Percentiles rank a stretch among this genome's conserved stretches.
These are phyloP conservation scores for Chalciporus piperatus DNA, from an alignment of 768 basidiomycete genomes.

Conservation along the genomic window DNA sequence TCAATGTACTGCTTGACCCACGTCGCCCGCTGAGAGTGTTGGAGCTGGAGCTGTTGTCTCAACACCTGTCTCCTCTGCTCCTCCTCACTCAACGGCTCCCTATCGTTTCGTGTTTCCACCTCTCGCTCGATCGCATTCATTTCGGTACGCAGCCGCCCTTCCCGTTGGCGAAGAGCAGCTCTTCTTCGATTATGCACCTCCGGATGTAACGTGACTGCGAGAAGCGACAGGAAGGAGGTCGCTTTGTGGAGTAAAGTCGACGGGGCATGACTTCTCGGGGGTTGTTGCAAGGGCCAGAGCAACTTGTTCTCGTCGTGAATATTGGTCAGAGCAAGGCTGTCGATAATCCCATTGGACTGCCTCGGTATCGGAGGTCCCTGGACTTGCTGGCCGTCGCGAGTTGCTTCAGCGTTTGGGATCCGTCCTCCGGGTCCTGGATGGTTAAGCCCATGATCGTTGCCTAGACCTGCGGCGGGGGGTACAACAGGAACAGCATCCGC, in stretches of 20 bases:
- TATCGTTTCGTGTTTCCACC: slow-evolving; percentile 27
- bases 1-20: slow-evolving; percentile 69
- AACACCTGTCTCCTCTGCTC: slow-evolving; percentile 22
- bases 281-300: slow-evolving; percentile 35
- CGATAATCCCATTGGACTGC: slow-evolving; percentile 38
- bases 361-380: slow-evolving; percentile 30
- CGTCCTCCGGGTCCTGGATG: slow-evolving; percentile 14
- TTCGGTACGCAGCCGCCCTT: slow-evolving; percentile 67
- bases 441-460: slow-evolving; percentile 15
- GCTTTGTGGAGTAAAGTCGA: slow-evolving; percentile 51
- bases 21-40: slow-evolving; percentile 48
- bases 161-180: slow-evolving; percentile 53
- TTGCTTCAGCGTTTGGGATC: slow-evolving; percentile 14
- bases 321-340: slow-evolving; percentile 56
- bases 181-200: slow-evolving; percentile 73
- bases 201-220: slow-evolving; percentile 65
- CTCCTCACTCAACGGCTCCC: slow-evolving; percentile 34
- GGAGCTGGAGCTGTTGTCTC: slow-evolving; percentile 44
- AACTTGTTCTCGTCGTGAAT: slow-evolving; percentile 53
- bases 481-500: slow-evolving; percentile 25
- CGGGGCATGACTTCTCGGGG: slow-evolving; percentile 27
- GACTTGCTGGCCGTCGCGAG: slow-evolving; percentile 16
- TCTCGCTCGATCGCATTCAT: slow-evolving; percentile 39
- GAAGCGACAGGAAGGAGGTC: slow-evolving; percentile 51
- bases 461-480: slow-evolving; percentile 15